Evolutionary conservation across 1,139 yeast genomes (phyloP).

Genomic region (Candida sanyaensis): DNA sequence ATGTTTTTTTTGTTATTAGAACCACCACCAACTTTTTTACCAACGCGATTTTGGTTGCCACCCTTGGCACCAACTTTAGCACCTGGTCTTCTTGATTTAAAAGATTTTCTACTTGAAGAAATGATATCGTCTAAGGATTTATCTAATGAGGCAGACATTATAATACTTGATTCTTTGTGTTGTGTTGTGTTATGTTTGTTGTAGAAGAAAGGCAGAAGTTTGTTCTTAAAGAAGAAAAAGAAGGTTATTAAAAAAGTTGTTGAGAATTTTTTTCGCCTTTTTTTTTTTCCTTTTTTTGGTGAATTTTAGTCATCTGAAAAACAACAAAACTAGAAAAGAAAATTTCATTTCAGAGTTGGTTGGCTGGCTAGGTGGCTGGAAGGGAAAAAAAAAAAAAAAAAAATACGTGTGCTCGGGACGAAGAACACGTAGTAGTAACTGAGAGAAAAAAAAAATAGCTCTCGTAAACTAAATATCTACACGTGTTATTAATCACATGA

Average conservation of each 20-base stretch:
- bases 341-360: background rate
- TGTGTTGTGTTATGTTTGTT: background rate
- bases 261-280: background rate
- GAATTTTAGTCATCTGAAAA: background rate
- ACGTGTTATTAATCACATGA: background rate
- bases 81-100: constrained; percentile 29
- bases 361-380: background rate
- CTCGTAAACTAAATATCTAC: background rate
- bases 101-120: constrained; percentile 51
- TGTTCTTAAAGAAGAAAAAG: background rate
- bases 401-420: background rate
- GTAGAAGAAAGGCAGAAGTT: background rate
- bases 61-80: constrained; percentile 25
- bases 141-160: constrained; percentile 64
- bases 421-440: background rate
- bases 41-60: constrained; percentile 29
- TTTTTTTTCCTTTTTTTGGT: no score
- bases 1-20: constrained; percentile 30
- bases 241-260: background rate
- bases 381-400: background rate
- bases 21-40: constrained; percentile 32
- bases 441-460: no score
- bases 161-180: background rate
- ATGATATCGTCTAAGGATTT: constrained; percentile 95
- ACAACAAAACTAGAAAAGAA: background rate